Base-by-base conservation (phyloP, 1,284 basidiomycete genomes). In the Tilletia setariae region DNA sequence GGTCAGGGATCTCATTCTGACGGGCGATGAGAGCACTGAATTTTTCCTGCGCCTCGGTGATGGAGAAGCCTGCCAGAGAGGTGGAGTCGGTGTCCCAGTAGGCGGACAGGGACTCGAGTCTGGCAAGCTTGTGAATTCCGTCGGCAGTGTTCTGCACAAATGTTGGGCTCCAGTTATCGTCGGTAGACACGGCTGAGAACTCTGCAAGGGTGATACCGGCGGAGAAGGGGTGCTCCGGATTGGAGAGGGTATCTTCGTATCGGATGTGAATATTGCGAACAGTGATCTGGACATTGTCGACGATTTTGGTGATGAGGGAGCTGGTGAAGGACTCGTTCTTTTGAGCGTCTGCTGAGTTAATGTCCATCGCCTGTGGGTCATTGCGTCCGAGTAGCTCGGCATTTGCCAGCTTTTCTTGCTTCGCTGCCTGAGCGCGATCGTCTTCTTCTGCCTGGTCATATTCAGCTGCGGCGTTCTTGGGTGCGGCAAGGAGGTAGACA, bases 241-340 rank as follows among this genome's bases (percentile, higher is more conserved):
- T 93, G 73, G 93, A 97, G 72, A 95, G 84, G 65, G 89, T 90
- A 84, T 99, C 96, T 84, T 99, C 96, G 79, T 98, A 99, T 63
- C 96, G 90, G 65, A 98, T 85, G 67, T 79, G 80, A 49, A 82
- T 81, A 63, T 81, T 82, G 63, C 78, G 75, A 70, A 99, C 89
- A 19, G 93, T 94, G 46, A 98, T 89, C 84, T 99, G 96, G 19
- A 98, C 84, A 81, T 99, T 99, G 84, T 98, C 96, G 75, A 98
- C 88, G 71, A 99, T 89, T 82, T 96, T 95, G 63, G 91, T 88
- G 64, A 91, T 89, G 70, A 99, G 86, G 21, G 93, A 94, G 63
- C 91, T 88, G 75, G 92, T 86, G 72, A 95, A 87, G 28, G 90
- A 90, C 83, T 93, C 89, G 11, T 89, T 88, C 82, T 95, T 90